Evolutionary conservation across 179 eudicot species (phyloP), one percentile per base, ranked within the genome.

Genomic region (Drosera spatulata): DNA sequence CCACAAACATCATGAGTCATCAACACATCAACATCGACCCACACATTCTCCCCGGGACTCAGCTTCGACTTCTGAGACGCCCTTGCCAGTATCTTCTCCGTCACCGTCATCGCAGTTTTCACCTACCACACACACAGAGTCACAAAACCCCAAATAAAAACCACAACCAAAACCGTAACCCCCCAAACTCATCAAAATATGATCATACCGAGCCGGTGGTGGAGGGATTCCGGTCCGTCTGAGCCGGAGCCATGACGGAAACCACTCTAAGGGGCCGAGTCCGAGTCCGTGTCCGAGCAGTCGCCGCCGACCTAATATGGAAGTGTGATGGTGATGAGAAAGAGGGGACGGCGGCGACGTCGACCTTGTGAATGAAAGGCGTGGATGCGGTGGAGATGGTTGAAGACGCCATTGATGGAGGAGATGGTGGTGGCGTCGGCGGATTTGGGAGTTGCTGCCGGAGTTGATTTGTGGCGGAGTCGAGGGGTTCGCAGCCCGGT

Each of bases 1-100:
- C 99, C 99, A 73, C 91, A 85, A 60, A 89, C 91, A 81, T 93
- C 99, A 77, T 93, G 97, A 53, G 97, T 93, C 99, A 93, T 93
- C 80, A 90, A 76, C 40, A 84, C 56, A 77, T 93, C 99, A 61
- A 93, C 90, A 72, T 93, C 79, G 47, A 93, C 97, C 95, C 95
- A 90, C 4, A 81, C 94, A 79, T 93, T 93, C 40, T 93, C 99
- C 64, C 97, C 95, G 11, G 99, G 99, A 60, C 22, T 69, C 70
- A 89, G 56, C 44, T 82, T 77, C 37, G 82, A 37, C 75, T 67
- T 89, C 79, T 86, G 85, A 7, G 97, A 81, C 61, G 85, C 94
- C 72, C 81, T 87, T 15, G 95, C 95, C 61, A 93, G 42, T 61
- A 89, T 86, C 81, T 93, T 93, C 79, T 93, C 95, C 3, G 99